phyloP scores from a whole-genome alignment of 2,329 filamentous ascomycete species.

The Claviceps monticola region DNA sequence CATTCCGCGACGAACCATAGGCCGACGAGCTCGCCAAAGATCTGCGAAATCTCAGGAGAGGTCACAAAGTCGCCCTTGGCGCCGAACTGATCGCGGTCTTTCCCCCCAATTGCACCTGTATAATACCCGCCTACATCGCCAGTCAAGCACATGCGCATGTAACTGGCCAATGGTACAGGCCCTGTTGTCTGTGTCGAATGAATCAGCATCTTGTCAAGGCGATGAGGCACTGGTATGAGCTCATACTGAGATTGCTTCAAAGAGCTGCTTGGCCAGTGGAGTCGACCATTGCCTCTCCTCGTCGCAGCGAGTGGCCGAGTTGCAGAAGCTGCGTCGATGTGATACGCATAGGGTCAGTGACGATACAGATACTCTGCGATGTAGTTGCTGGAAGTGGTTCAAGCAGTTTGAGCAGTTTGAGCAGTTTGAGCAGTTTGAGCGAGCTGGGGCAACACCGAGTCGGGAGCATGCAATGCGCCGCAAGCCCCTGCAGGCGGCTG shows the following conservation, averaged over 20 bases:
- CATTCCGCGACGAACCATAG: constrained; percentile 95
- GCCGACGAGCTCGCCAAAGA: constrained; percentile 88
- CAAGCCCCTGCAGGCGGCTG: constrained; percentile 1
- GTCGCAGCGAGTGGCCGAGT: background rate
- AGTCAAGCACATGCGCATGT: constrained; percentile 97
- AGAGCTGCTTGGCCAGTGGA: constrained; percentile 74
- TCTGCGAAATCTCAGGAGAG: constrained; percentile 91
- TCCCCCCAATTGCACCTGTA: constrained; percentile 50
- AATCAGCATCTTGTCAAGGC: too few species aligned
- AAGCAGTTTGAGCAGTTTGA: background rate
- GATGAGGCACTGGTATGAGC: background rate
- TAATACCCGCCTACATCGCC: constrained; percentile 88
- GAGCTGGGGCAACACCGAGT: background rate
- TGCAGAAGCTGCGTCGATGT: background rate
- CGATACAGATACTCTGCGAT: background rate
- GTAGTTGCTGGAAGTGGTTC: background rate
- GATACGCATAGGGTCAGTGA: background rate
- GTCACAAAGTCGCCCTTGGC: constrained; percentile 89
- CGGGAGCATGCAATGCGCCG: constrained; percentile 1
- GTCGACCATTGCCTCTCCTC: constrained; percentile 69
- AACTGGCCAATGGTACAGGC: constrained; percentile 80
- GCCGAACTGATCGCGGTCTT: constrained; percentile 78
- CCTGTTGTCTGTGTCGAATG: constrained; percentile 49
- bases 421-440: background rate
- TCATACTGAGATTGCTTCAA: constrained; percentile 69